Base-by-base conservation (phyloP, 139 green algal genomes). In the Tetradesmus obliquus region DNA sequence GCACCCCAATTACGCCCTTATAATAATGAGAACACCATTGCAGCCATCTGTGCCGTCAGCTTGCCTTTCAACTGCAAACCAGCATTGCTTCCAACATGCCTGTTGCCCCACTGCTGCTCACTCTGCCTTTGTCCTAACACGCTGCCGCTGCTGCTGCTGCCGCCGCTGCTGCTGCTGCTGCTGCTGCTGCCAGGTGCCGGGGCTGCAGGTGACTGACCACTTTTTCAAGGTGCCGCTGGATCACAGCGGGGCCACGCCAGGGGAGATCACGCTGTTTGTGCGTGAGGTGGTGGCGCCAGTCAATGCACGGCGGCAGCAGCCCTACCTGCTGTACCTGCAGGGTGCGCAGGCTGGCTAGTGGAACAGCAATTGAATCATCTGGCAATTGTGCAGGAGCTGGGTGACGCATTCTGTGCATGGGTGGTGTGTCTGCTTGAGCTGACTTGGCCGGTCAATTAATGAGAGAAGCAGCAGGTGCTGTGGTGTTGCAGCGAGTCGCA, bases 281-380 rank as follows among this genome's bases (percentile, higher is more conserved):
- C 93, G 97, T 1, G 97, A 98, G 86, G 22, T 96, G 55, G 91
- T 95, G n/a, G 71, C 93, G n/a, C 91, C 91, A 24, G 94, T 80
- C 76, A 97, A 96, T 84, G 82, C 84, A 87, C 82, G 86, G 3
- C 58, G 94, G 53, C 84, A 90, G 58, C 90, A 96, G 79, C 96
- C 96, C 1, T 98, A 94, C 92, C 93, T 99, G 72, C 89, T 98
- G 0, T 99, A 96, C 92, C 91, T 99, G n/a, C 95, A 99, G 95
- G 97, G 96, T 97, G 45, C 5, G 66, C 15, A 86, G 4, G 32
- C 32, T 45, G 32, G 32, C 32, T 45, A 45, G 32, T 45, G 24
- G 58, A 6, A 45, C 32, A 45, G 32, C 32, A 45, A 45, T 45
- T 45, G 17, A 57, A 19, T 1, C 17, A 20, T 3, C 7, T 7